Evolutionary conservation across 495 filamentous ascomycete species (phyloP).

Genomic region (Pyrenopolyporus hunteri): DNA sequence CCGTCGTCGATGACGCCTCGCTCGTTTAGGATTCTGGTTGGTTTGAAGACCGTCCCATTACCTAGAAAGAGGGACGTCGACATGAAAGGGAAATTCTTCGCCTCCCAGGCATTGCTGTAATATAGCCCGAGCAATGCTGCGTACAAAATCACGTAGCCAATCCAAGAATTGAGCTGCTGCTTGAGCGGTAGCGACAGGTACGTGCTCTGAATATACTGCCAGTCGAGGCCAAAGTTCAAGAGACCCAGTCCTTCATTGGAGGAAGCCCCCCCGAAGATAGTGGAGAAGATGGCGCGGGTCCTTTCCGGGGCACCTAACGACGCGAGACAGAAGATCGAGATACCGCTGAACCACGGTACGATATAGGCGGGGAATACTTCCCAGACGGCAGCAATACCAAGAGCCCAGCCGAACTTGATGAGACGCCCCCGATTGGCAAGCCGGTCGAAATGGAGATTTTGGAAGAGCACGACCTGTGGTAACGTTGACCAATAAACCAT

Average conservation of each 20-base stretch:
- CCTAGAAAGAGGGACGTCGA: slow-evolving; percentile 34
- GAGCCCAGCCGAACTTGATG: slow-evolving; percentile 50
- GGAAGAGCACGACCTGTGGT: slow-evolving; percentile 42
- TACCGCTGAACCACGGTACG: slow-evolving; percentile 57
- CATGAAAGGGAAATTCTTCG: slow-evolving; percentile 58
- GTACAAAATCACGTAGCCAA: slow-evolving; percentile 54
- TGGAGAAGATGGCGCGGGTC: slow-evolving; percentile 56
- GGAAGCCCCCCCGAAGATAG: slow-evolving; percentile 61
- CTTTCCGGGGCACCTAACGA: slow-evolving; percentile 44
- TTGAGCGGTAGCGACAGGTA: slow-evolving; percentile 41
- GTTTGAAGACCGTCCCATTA: slow-evolving; percentile 19
- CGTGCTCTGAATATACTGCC: slow-evolving; percentile 58
- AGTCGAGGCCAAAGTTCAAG: slow-evolving; percentile 58
- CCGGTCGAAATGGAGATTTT: slow-evolving; percentile 49
- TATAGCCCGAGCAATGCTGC: slow-evolving; percentile 49
- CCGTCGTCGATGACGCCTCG: slow-evolving; percentile 10
- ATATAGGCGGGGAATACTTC: slow-evolving; percentile 65
- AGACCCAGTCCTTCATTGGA: slow-evolving; percentile 60
- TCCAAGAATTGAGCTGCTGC: slow-evolving; percentile 48
- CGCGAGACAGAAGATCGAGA: slow-evolving; percentile 65
- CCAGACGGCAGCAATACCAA: slow-evolving; percentile 51
- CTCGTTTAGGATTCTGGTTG: slow-evolving; percentile 19
- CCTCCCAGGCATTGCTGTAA: slow-evolving; percentile 60
- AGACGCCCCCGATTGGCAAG: slow-evolving; percentile 47
- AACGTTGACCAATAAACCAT: slow-evolving; percentile 47